Conservation (phyloP, 1,284 basidiomycete species). For the Porogramme epimiltina region DNA sequence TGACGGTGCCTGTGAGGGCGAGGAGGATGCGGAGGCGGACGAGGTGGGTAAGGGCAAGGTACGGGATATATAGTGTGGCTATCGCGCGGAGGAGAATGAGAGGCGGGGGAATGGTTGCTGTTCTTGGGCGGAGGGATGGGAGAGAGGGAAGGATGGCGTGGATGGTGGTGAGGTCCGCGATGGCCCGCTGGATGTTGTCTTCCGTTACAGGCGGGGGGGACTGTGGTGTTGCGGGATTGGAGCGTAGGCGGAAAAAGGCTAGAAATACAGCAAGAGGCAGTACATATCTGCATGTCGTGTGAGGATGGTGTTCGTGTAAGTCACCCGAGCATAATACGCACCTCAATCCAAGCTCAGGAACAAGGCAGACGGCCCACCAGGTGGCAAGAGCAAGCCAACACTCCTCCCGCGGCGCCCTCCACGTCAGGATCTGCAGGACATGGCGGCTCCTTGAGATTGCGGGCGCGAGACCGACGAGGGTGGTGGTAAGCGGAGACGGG, state of each 20-base stretch:
- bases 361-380: conserved; percentile 82
- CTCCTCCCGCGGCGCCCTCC: conserved; percentile 65
- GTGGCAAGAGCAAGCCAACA: conserved; percentile 66
- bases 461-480: conserved; percentile 61
- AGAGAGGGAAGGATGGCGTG: conserved; percentile 48
- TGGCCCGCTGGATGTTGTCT: conserved; percentile 54
- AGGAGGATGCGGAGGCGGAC: conserved; percentile 62
- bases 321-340: conserved; percentile 33
- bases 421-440: conserved; percentile 57
- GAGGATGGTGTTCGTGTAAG: not conserved
- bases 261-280: conserved; percentile 43
- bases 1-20: conserved; percentile 57
- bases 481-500: conserved; percentile 58
- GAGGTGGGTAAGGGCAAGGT: conserved; percentile 55
- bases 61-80: conserved; percentile 57
- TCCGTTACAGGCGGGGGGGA: conserved; percentile 54
- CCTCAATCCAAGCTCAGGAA: conserved; percentile 58
- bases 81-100: conserved; percentile 47
- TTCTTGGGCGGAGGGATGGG: conserved; percentile 22
- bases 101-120: conserved; percentile 2
- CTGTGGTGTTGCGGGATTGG: conserved; percentile 26
- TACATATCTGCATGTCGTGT: conserved; percentile 37
- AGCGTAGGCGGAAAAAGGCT: conserved; percentile 34
- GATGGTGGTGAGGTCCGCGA: conserved; percentile 59
- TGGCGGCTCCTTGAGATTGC: conserved; percentile 51